phyloP scores from a whole-genome alignment of 73 alveolate species.

The Tetrahymena thermophila region DNA sequence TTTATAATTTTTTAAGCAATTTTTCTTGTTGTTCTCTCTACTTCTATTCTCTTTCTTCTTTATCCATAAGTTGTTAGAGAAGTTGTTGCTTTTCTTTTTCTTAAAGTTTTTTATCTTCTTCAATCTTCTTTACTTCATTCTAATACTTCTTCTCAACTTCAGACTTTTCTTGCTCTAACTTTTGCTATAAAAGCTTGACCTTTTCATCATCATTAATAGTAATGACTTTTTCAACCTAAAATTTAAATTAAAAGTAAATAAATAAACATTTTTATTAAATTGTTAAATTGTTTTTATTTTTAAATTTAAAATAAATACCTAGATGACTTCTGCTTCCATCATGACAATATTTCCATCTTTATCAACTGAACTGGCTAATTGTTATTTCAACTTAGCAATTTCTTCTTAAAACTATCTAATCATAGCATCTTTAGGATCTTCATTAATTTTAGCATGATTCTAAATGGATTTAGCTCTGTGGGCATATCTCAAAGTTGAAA shows the following conservation, averaged over 20 bases:
- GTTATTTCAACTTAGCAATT: constrained; percentile 62
- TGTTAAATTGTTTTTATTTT: neutral
- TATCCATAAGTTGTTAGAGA: constrained; percentile 56
- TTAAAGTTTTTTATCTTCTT: constrained; percentile 66
- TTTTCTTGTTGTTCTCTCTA: constrained; percentile 58
- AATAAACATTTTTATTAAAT: neutral
- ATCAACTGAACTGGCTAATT: constrained; percentile 32
- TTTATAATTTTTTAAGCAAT: constrained; percentile 61
- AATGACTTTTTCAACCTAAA: constrained; percentile 68
- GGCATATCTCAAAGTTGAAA: constrained; percentile 93
- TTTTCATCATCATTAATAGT: constrained; percentile 74
- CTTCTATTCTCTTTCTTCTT: constrained; percentile 59
- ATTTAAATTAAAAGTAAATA: neutral
- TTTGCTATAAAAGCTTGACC: constrained; percentile 57
- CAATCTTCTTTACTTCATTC: constrained; percentile 57
- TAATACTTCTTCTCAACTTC: constrained; percentile 62
- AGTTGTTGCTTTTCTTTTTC: constrained; percentile 54
- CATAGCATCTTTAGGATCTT: constrained; percentile 96
- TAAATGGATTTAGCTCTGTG: constrained; percentile 89
- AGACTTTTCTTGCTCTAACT: constrained; percentile 70
- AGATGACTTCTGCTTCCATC: neutral
- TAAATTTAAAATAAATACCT: neutral
- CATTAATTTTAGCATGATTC: constrained; percentile 88
- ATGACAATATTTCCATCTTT: neutral
- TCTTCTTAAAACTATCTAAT: constrained; percentile 90